Percentiles rank a stretch among this genome's conserved stretches.
Evolutionary conservation across 306 rosid genomes (phyloP).

Genomic region (Clitoria ternatea): DNA sequence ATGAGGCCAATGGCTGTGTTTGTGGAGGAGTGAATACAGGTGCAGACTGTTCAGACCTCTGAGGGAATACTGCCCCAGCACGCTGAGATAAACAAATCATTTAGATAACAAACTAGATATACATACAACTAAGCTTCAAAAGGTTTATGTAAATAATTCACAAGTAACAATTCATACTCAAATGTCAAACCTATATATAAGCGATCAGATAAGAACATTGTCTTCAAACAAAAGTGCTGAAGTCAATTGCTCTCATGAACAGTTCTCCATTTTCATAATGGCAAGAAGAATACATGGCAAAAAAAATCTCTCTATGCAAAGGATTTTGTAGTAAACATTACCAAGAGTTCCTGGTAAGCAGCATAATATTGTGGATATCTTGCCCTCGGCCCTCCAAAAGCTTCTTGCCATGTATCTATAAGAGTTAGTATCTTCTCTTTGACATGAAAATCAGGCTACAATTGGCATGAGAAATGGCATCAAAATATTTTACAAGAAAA

Average conservation of each 20-base stretch:
- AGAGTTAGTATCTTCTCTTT: constrained; percentile 85
- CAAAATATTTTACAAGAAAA: constrained; percentile 24
- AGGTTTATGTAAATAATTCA: not conserved
- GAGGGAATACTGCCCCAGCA: constrained; percentile 96
- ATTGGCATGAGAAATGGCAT: constrained; percentile 34
- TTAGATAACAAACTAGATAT: not conserved
- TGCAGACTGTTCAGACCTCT: constrained; percentile 73
- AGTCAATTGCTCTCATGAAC: not conserved
- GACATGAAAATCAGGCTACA: constrained; percentile 87
- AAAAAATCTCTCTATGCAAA: not conserved
- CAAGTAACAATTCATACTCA: not conserved
- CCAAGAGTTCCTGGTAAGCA: constrained; percentile 94
- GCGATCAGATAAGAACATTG: constrained; percentile 6
- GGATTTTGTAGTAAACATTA: constrained; percentile 26
- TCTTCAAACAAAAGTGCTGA: not conserved
- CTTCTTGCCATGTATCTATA: constrained; percentile 99
- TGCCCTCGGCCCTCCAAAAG: constrained; percentile 96
- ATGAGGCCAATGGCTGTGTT: constrained; percentile 82
- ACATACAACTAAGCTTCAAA: not conserved
- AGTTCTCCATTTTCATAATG: not conserved
- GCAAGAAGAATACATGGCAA: not conserved
- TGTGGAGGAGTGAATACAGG: constrained; percentile 95
- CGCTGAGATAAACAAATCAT: constrained; percentile 57
- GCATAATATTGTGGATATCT: constrained; percentile 97
- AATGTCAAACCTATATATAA: not conserved